These are phyloP conservation scores for Phyllosticta citriasiana DNA, from an alignment of 2,329 filamentous ascomycete species.

Conservation along the genomic window DNA sequence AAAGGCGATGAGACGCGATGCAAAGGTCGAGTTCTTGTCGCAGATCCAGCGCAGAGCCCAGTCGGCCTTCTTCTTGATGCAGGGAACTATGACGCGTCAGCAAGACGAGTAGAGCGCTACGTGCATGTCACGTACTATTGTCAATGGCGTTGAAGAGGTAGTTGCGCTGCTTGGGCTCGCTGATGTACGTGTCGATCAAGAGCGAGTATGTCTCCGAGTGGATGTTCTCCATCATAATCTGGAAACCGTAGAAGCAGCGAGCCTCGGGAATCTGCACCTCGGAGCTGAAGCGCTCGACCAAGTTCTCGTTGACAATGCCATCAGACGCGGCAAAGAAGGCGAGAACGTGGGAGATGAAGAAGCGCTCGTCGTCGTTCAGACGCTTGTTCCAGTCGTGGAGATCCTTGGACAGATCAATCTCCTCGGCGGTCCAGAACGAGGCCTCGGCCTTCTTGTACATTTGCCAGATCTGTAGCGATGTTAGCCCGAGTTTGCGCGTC, in stretches of 20 bases:
- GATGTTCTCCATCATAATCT: constrained; percentile 99
- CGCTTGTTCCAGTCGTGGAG: constrained; percentile 99
- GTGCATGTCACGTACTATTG: constrained; percentile 56
- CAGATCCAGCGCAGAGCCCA: constrained; percentile 95
- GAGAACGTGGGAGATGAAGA: constrained; percentile 96
- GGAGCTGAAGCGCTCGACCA: constrained; percentile 92
- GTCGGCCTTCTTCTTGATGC: constrained; percentile 96
- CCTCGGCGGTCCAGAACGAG: constrained; percentile 99
- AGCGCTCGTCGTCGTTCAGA: constrained; percentile 92
- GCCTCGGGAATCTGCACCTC: constrained; percentile 97
- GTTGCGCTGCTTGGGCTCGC: constrained; percentile 85
- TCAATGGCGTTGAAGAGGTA: constrained; percentile 99
- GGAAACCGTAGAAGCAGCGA: constrained; percentile 99
- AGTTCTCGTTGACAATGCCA: constrained; percentile 98
- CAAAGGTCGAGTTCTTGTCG: constrained; percentile 89
- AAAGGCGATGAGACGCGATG: constrained; percentile 90
- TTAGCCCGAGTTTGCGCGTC: constrained; percentile 17
- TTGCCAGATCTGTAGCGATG: constrained; percentile 78
- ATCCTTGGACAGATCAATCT: constrained; percentile 98
- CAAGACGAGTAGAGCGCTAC: constrained; percentile 9
- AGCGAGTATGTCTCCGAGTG: constrained; percentile 99
- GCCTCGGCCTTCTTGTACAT: constrained; percentile 99
- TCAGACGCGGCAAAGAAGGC: constrained; percentile 99
- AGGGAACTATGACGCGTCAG: constrained; percentile 56
- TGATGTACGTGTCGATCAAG: constrained; percentile 98